Conservation (phyloP, 2,329 filamentous ascomycete species). For the Malbranchea cinnamomea region DNA sequence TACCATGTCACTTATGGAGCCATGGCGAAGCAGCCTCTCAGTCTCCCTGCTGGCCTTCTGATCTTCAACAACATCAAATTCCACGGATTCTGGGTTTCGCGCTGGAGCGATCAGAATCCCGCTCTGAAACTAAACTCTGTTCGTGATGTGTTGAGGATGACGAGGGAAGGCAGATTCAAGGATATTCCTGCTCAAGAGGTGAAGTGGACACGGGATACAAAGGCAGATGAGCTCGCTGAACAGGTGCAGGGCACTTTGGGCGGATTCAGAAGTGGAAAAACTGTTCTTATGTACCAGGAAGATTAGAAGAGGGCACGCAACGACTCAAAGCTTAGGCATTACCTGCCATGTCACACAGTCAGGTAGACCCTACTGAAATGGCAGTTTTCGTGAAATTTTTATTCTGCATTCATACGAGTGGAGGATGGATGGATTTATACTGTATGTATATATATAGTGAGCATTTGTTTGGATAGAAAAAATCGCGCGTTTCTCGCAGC, state of each 20-base stretch:
- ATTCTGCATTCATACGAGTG: too few species aligned
- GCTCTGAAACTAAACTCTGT: constrained; percentile 64
- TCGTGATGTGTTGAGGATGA: constrained; percentile 67
- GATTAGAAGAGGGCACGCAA: constrained; percentile 25
- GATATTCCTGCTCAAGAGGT: constrained; percentile 74
- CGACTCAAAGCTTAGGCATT: constrained; percentile 1
- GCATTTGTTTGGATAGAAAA: too few species aligned
- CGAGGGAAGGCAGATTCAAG: constrained; percentile 59
- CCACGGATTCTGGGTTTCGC: constrained; percentile 87
- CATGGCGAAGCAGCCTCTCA: constrained; percentile 79
- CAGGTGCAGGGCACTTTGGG: constrained; percentile 71
- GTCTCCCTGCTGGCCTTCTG: constrained; percentile 64
- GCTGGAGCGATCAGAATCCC: constrained; percentile 66
- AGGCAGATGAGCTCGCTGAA: constrained; percentile 49
- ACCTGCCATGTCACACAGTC: too few species aligned
- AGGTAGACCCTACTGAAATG: too few species aligned
- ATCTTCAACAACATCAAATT: constrained; percentile 91
- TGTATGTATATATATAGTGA: too few species aligned
- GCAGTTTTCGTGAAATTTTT: too few species aligned
- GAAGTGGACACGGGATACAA: constrained; percentile 69
- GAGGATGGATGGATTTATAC: too few species aligned
- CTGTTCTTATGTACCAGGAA: constrained; percentile 65
- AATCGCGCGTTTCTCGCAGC: too few species aligned
- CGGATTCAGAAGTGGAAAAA: constrained; percentile 77
- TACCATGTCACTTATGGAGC: constrained; percentile 88